Evolutionary conservation across 2,329 filamentous ascomycete species (phyloP).

Genomic region (Nigrospora oryzae): DNA sequence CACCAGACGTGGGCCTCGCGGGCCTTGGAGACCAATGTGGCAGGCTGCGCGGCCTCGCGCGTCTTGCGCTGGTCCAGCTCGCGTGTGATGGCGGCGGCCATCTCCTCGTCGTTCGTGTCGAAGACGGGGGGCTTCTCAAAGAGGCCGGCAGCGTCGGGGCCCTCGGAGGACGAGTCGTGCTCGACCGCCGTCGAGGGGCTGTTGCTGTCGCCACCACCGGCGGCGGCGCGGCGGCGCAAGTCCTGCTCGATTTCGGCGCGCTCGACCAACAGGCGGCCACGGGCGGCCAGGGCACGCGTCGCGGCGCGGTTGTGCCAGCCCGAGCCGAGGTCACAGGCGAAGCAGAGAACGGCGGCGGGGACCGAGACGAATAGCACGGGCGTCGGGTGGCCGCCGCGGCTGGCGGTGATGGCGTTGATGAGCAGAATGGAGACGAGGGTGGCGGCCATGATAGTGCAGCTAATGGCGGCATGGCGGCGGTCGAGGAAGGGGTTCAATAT

Average conservation of each 20-base stretch:
- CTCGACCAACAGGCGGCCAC: slow-evolving; percentile 41
- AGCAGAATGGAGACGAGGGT: slow-evolving; percentile 58
- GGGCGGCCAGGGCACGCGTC: slow-evolving; percentile 52
- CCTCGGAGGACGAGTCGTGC: background rate
- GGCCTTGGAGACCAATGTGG: slow-evolving; percentile 44
- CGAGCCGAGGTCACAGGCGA: slow-evolving; percentile 55
- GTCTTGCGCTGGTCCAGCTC: background rate
- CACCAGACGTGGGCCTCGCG: slow-evolving; percentile 42
- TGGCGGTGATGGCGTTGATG: slow-evolving; percentile 52
- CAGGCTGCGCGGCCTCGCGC: slow-evolving; percentile 5
- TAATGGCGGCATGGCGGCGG: slow-evolving; percentile 54
- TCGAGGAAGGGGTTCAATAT: slow-evolving; percentile 70
- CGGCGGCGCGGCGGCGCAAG: slow-evolving; percentile 7
- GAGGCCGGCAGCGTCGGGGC: background rate
- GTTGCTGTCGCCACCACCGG: background rate
- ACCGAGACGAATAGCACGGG: slow-evolving; percentile 62
- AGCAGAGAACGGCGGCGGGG: slow-evolving; percentile 59
- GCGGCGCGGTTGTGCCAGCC: slow-evolving; percentile 56
- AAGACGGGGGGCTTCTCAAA: background rate
- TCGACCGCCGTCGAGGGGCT: background rate
- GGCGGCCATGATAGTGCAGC: slow-evolving; percentile 55
- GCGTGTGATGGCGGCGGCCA: background rate
- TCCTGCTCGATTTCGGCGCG: slow-evolving; percentile 28
- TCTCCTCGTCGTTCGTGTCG: background rate
- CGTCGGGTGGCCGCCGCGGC: slow-evolving; percentile 28